Percentiles rank a stretch among this genome's conserved stretches.
Evolutionary conservation across 768 basidiomycete genomes (phyloP).

Genomic region (Termitomyces bulborhizus): DNA sequence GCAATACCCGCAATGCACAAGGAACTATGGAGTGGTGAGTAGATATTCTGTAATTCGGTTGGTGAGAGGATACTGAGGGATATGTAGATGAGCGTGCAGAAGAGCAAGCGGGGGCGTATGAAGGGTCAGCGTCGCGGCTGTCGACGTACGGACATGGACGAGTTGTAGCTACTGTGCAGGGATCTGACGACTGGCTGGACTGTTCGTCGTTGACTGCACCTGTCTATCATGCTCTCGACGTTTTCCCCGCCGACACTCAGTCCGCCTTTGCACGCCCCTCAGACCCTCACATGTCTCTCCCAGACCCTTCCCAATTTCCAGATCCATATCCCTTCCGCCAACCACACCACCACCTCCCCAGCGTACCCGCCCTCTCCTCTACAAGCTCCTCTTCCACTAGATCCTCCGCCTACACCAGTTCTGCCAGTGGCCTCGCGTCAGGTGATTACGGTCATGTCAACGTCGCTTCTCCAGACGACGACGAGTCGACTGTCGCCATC

Average conservation of each 20-base stretch:
- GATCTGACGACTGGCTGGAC: slow-evolving; percentile 20
- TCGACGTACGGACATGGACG: slow-evolving; percentile 30
- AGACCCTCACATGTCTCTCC: slow-evolving; percentile 36
- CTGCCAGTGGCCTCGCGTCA: slow-evolving; percentile 54
- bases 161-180: slow-evolving; percentile 32
- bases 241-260: slow-evolving; percentile 21
- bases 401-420: slow-evolving; percentile 74
- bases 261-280: slow-evolving; percentile 34
- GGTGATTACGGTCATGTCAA: slow-evolving; percentile 62
- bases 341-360: slow-evolving; percentile 40
- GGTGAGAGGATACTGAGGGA: slow-evolving; percentile 10
- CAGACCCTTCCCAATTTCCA: slow-evolving; percentile 64
- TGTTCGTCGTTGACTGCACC: slow-evolving; percentile 7
- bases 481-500: slow-evolving; percentile 43
- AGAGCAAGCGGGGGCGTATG: slow-evolving; percentile 23
- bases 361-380: slow-evolving; percentile 59
- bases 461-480: slow-evolving; percentile 61
- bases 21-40: slow-evolving; percentile 6
- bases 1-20: slow-evolving; percentile 29
- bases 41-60: slow-evolving; percentile 12
- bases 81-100: slow-evolving; percentile 18
- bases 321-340: slow-evolving; percentile 65
- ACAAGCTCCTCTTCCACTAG: slow-evolving; percentile 69
- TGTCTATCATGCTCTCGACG: not conserved
- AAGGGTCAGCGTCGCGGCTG: slow-evolving; percentile 27